Evolutionary conservation across 2,329 filamentous ascomycete genomes (phyloP).

Genomic region (Stagonosporopsis tanaceti): DNA sequence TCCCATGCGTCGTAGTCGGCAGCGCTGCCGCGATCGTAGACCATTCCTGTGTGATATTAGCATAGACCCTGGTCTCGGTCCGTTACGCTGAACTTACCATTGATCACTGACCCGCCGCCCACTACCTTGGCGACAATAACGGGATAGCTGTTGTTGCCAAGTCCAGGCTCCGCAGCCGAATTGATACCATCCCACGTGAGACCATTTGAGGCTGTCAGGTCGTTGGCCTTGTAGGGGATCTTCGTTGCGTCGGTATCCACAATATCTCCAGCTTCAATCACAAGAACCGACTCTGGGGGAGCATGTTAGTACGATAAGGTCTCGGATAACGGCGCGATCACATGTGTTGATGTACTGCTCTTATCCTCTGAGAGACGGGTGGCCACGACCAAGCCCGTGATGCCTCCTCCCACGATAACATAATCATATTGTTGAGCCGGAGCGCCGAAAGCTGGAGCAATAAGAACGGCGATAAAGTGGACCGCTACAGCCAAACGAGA

Average conservation of each 20-base stretch:
- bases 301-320: conserved; percentile 6
- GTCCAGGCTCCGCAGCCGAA: conserved; percentile 30
- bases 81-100: conserved; percentile 26
- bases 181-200: conserved; percentile 32
- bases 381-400: conserved; percentile 39
- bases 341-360: conserved; percentile 22
- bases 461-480: conserved; percentile 31
- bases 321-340: too few relatives aligned
- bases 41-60: conserved; percentile 28
- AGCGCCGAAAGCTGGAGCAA: conserved; percentile 25
- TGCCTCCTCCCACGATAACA: conserved; percentile 42
- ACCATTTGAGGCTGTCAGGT: conserved; percentile 27
- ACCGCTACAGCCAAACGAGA: conserved; percentile 35
- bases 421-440: conserved; percentile 35
- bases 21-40: conserved; percentile 43
- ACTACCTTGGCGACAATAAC: conserved; percentile 38
- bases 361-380: conserved; percentile 37
- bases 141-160: conserved; percentile 29
- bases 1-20: conserved; percentile 62
- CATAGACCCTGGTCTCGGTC: not conserved
- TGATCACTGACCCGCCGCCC: conserved; percentile 41
- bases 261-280: conserved; percentile 3
- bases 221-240: conserved; percentile 38
- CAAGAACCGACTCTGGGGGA: conserved; percentile 25
- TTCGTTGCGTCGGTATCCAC: conserved; percentile 9